phyloP scores from a whole-genome alignment of 768 basidiomycete species.

The Leccinum obscurum region DNA sequence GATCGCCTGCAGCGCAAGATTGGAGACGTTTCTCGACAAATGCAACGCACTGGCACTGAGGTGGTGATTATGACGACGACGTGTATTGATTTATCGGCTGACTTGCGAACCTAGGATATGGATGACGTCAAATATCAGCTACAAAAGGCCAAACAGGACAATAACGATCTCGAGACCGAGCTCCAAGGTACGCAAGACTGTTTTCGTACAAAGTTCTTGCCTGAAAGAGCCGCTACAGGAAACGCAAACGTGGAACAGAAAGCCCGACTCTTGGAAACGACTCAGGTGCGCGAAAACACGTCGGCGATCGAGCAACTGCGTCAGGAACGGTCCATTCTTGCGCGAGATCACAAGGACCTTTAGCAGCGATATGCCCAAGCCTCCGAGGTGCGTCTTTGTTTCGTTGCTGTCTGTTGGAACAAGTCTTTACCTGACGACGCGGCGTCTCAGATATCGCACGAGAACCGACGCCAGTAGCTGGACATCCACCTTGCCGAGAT shows the following conservation, averaged over 20 bases:
- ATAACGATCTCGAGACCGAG: slow-evolving; percentile 70
- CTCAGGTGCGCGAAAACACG: slow-evolving; percentile 61
- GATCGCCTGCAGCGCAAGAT: slow-evolving; percentile 62
- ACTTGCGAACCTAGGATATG: slow-evolving; percentile 59
- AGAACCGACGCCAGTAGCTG: slow-evolving; percentile 70
- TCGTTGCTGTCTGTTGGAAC: neutral
- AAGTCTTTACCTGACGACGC: slow-evolving; percentile 31
- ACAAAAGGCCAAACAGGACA: slow-evolving; percentile 70
- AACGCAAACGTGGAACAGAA: slow-evolving; percentile 74
- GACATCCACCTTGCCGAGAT: slow-evolving; percentile 75
- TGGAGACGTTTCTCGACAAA: slow-evolving; percentile 57
- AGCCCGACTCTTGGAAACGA: slow-evolving; percentile 65
- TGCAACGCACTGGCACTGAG: slow-evolving; percentile 60
- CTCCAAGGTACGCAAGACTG: slow-evolving; percentile 55
- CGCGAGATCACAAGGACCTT: slow-evolving; percentile 56
- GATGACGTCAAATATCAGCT: slow-evolving; percentile 71
- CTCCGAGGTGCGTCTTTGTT: neutral
- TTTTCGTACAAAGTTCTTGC: neutral
- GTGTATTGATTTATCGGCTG: neutral
- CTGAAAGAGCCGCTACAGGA: slow-evolving; percentile 36
- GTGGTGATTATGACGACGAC: slow-evolving; percentile 41
- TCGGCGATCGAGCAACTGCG: slow-evolving; percentile 74
- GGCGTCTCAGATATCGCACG: slow-evolving; percentile 63
- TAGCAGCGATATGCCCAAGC: neutral
- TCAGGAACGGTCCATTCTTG: slow-evolving; percentile 71